Evolutionary conservation across 495 filamentous ascomycete genomes (phyloP).

Genomic region (Talaromyces thailandensis): DNA sequence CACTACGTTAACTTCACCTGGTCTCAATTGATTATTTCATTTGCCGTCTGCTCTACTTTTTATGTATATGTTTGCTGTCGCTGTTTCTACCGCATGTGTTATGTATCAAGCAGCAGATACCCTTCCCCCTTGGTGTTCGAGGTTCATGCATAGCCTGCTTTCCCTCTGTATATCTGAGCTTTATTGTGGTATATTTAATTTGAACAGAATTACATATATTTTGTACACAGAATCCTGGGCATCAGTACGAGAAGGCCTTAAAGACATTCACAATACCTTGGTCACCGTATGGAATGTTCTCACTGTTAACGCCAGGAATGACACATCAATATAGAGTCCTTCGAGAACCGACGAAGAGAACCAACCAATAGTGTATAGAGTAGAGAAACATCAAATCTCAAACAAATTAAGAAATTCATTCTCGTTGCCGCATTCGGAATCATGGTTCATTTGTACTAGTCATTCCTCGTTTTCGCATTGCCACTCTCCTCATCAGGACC

Average conservation of each 20-base stretch:
- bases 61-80: neutral
- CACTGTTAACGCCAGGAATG: no score
- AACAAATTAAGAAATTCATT: neutral
- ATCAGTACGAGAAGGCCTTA: neutral
- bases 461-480: slow-evolving; percentile 6
- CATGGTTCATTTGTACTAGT: neutral
- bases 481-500: slow-evolving; percentile 1
- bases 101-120: neutral
- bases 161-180: neutral
- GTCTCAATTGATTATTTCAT: neutral
- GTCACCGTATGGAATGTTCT: neutral
- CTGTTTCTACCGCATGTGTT: neutral
- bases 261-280: neutral
- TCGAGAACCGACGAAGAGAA: neutral
- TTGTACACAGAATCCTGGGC: neutral
- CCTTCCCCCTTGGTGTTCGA: neutral
- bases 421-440: neutral
- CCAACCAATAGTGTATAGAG: neutral
- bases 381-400: neutral
- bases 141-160: neutral
- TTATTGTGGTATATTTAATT: neutral
- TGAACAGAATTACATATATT: neutral
- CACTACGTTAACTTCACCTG: neutral
- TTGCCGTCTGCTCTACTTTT: neutral
- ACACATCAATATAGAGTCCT: neutral